Conservation (phyloP, 352 stramenopile genomes). For the Phytophthora pisi region DNA sequence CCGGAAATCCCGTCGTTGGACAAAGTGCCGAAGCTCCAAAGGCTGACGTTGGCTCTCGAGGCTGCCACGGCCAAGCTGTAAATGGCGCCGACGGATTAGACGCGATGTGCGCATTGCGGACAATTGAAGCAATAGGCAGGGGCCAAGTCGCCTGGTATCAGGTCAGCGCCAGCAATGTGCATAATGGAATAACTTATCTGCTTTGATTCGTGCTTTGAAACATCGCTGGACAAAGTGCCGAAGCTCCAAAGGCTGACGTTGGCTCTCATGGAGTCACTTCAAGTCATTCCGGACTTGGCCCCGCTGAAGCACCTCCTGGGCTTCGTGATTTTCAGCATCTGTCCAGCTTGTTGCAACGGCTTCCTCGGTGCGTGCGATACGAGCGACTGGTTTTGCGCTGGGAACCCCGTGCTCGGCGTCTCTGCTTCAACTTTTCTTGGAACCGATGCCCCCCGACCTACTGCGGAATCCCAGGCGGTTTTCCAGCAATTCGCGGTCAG, state of each 20-base stretch:
- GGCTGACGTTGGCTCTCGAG: constrained; percentile 9
- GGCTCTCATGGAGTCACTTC: constrained; percentile 10
- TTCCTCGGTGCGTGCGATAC: constrained; percentile 31
- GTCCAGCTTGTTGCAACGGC: constrained; percentile 36
- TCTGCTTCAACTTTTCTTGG: constrained; percentile 8
- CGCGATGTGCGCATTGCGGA: constrained; percentile 11
- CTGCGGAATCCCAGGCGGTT: neutral
- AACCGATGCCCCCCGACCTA: neutral
- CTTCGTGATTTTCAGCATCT: constrained; percentile 17
- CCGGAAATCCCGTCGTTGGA: constrained; percentile 22
- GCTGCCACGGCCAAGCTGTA: constrained; percentile 25
- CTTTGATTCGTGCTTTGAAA: constrained; percentile 10
- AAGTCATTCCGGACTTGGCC: constrained; percentile 23
- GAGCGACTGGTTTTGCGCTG: constrained; percentile 15
- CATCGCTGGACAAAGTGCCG: constrained; percentile 3
- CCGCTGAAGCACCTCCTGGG: constrained; percentile 4
- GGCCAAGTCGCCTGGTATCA: no score
- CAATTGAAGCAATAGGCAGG: constrained; percentile 25
- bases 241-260: constrained; percentile 17
- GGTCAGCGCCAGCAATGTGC: constrained; percentile 12
- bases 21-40: constrained; percentile 1
- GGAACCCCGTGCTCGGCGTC: neutral
- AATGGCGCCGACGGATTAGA: constrained; percentile 16
- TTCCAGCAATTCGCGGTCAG: constrained; percentile 6
- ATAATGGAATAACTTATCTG: constrained; percentile 41